A percentile compares a stretch with the other conserved stretches of the same genome.
Conservation (phyloP, 2,329 filamentous ascomycete species). For the Hymenoscyphus salicellus region DNA sequence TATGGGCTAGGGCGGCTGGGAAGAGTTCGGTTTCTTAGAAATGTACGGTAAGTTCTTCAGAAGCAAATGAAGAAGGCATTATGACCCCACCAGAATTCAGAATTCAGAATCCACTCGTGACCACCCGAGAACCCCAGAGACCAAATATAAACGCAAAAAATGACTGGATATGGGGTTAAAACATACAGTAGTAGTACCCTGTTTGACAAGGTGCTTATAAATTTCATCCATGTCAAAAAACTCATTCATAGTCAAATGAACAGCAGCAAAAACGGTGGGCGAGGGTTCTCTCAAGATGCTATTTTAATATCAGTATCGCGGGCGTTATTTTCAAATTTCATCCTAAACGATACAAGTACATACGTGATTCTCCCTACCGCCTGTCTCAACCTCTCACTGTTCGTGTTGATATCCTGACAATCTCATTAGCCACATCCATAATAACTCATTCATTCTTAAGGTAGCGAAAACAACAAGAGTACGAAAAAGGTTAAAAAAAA, state of each 20-base stretch:
- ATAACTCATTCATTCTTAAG: too few relatives aligned
- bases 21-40: too few relatives aligned
- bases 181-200: conserved; percentile 43
- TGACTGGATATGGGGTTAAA: neutral
- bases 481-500: neutral
- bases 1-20: too few relatives aligned
- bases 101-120: too few relatives aligned
- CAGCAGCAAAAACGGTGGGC: conserved; percentile 56
- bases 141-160: neutral
- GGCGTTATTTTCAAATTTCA: too few relatives aligned
- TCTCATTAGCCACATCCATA: neutral
- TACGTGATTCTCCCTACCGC: conserved; percentile 14
- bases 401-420: conserved; percentile 10
- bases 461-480: too few relatives aligned
- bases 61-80: neutral
- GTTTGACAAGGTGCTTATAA: conserved; percentile 51
- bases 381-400: conserved; percentile 4
- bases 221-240: conserved; percentile 63
- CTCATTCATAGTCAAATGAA: conserved; percentile 55
- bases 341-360: too few relatives aligned
- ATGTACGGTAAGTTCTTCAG: neutral
- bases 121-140: neutral
- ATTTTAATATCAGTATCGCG: neutral
- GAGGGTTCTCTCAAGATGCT: conserved; percentile 58
- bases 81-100: neutral